A percentile compares a stretch with the other conserved stretches of the same genome.
Conservation (phyloP, 306 rosid genomes). For the Hippophae gyantsensis region DNA sequence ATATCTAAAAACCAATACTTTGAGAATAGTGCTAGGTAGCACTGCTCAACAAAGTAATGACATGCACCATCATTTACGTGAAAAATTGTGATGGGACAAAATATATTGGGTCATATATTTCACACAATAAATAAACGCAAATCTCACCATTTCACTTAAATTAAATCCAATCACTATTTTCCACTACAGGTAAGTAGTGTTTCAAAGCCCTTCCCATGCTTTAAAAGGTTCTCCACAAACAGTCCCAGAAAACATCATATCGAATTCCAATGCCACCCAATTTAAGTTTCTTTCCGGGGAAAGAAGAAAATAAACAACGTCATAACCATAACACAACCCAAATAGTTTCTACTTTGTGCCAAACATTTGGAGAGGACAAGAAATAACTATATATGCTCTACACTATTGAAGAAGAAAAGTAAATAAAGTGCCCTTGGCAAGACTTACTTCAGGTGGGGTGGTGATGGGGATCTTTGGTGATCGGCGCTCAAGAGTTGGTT, state of each 20-base stretch:
- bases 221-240: neutral
- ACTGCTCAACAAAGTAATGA: too few relatives aligned
- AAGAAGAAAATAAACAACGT: neutral
- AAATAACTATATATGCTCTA: neutral
- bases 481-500: constrained; percentile 51
- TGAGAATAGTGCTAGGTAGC: neutral
- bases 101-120: neutral
- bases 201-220: neutral
- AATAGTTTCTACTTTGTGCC: too few relatives aligned
- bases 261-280: neutral
- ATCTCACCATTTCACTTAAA: neutral
- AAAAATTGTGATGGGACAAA: too few relatives aligned
- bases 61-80: too few relatives aligned
- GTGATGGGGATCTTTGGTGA: constrained; percentile 39
- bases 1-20: neutral
- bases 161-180: too few relatives aligned
- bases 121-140: neutral
- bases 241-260: neutral
- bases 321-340: too few relatives aligned
- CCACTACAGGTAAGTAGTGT: neutral
- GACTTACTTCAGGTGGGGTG: constrained; percentile 77
- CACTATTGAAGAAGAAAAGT: neutral
- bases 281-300: neutral
- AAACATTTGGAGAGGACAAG: too few relatives aligned
- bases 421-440: constrained; percentile 4